Conservation (phyloP, 2,329 filamentous ascomycete species). For the Metarhizium album region DNA sequence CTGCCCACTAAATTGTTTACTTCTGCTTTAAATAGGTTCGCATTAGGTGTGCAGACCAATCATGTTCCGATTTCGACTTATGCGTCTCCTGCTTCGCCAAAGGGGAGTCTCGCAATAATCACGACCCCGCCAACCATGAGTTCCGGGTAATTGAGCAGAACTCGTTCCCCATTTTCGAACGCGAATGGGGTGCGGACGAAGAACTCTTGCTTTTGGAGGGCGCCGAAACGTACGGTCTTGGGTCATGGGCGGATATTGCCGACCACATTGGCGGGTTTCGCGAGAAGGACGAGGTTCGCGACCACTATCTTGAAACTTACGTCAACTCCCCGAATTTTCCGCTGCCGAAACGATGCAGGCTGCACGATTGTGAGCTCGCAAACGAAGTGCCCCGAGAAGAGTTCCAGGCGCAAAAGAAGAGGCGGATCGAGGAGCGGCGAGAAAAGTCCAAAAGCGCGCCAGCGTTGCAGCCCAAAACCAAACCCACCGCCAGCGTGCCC, state of each 20-base stretch:
- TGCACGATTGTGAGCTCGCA: constrained; percentile 66
- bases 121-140: constrained; percentile 76
- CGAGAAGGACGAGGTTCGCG: constrained; percentile 87
- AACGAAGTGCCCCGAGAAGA: constrained; percentile 79
- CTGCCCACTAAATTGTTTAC: constrained; percentile 9
- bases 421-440: constrained; percentile 83
- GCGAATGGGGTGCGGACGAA: constrained; percentile 95
- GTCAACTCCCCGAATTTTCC: constrained; percentile 77
- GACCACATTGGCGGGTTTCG: constrained; percentile 96
- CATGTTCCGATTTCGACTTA: constrained; percentile 89
- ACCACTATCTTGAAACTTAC: constrained; percentile 86
- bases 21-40: constrained; percentile 53
- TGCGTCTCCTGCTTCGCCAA: constrained; percentile 91
- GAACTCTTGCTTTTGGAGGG: constrained; percentile 89
- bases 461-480: constrained; percentile 80
- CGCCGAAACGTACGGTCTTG: constrained; percentile 89
- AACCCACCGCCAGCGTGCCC: constrained; percentile 89
- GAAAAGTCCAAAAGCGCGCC: constrained; percentile 77
- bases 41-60: constrained; percentile 75
- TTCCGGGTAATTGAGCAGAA: constrained; percentile 97
- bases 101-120: constrained; percentile 68
- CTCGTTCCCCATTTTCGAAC: constrained; percentile 90
- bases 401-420: constrained; percentile 87
- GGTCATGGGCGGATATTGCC: constrained; percentile 95
- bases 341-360: constrained; percentile 75